Percentiles rank a stretch among this genome's conserved stretches.
These are phyloP conservation scores for Fusarium nurragi DNA, from an alignment of 2,329 filamentous ascomycete genomes.

Conservation along the genomic window DNA sequence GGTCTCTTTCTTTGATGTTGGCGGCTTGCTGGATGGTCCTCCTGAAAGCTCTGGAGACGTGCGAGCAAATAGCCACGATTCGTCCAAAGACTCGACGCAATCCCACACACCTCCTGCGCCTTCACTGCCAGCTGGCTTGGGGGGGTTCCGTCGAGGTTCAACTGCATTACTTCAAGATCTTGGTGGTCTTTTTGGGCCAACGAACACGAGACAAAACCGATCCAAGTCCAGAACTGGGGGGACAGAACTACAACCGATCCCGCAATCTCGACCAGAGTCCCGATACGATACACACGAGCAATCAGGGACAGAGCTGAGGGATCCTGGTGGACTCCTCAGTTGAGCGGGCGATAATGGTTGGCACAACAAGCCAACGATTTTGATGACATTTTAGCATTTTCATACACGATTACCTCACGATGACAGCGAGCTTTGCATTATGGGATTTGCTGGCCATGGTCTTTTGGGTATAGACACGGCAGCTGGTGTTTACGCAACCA, in stretches of 20 bases:
- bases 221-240: constrained; percentile 47
- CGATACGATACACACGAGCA: constrained; percentile 46
- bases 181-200: constrained; percentile 61
- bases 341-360: constrained; percentile 25
- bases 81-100: constrained; percentile 52
- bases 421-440: constrained; percentile 17
- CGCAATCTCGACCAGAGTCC: constrained; percentile 52
- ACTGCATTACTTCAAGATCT: constrained; percentile 68
- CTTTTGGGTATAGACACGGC: constrained; percentile 28
- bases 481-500: constrained; percentile 26
- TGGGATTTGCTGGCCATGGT: constrained; percentile 3
- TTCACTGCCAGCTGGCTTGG: constrained; percentile 55
- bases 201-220: constrained; percentile 47
- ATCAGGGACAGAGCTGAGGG: constrained; percentile 49
- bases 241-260: constrained; percentile 59
- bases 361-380: neutral
- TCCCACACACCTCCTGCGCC: constrained; percentile 53
- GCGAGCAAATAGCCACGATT: constrained; percentile 55
- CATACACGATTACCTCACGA: constrained; percentile 32
- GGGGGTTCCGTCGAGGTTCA: constrained; percentile 63
- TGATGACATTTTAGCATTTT: constrained; percentile 26
- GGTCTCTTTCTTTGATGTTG: constrained; percentile 87
- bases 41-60: constrained; percentile 47
- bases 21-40: constrained; percentile 72
- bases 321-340: constrained; percentile 54